Base-by-base conservation (phyloP, 768 basidiomycete genomes). In the Hypholoma fasciculare region DNA sequence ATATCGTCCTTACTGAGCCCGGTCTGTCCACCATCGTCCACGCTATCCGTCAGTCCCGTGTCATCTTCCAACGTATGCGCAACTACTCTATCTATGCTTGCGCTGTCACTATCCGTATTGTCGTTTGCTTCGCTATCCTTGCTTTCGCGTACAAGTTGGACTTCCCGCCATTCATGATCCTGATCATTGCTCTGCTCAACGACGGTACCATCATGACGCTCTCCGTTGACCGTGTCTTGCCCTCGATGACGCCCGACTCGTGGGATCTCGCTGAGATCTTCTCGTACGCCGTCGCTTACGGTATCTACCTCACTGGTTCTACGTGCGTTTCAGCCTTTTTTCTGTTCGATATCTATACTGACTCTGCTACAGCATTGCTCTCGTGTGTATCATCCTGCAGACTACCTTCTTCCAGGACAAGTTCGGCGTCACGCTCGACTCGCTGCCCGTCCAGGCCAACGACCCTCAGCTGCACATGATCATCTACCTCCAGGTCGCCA, bases 181-280 rank as follows among this genome's bases (percentile, higher is more conserved):
- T 98, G 73, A 93, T 98, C 74, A 95, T 98, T 64, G 96, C 96
- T 58, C 83, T 98, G 38, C 79, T 97, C 65, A 98, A 98, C 74
- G 96, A 98, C 71, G 96, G 96, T 71, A 98, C 96, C 61, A 98
- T 98, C 83, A 97, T 98, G 95, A 98, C 96, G 7, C 82, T 98
- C 57, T 93, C 91, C 5, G 89, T 96, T 43, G 96, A 98, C 74
- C 92, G 96, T 70, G 96, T 98, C 56, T 75, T 98, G 65, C 96
- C 96, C 19, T 95, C 93, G 38, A 87, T 80, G 76, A 89, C 90
- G 13, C 96, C 96, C 3, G 96, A 98, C 73, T 87, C 88, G 65
- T 98, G 96, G 96, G 94, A 98, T 71, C 74, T 98, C 67, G 83
- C 90, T 4, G 96, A 98, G 82, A 98, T 98, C 66, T 98, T 97